phyloP scores from a whole-genome alignment of 2,329 filamentous ascomycete species.

The Pyrenophora graminea region DNA sequence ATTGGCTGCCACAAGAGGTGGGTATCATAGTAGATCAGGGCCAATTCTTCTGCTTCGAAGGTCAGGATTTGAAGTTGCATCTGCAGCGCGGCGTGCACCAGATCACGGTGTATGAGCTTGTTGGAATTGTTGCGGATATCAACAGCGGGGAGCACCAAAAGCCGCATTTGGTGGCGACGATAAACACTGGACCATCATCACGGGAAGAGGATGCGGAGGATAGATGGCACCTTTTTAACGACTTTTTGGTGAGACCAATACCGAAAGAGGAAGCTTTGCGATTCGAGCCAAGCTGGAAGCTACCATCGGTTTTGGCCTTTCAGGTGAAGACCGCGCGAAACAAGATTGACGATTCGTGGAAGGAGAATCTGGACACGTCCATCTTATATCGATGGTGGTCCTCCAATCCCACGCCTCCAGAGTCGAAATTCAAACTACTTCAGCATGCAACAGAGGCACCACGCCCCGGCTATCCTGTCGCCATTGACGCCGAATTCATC shows the following conservation, averaged over 20 bases:
- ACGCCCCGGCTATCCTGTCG: slow-evolving; percentile 73
- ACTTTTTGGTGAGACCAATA: slow-evolving; percentile 86
- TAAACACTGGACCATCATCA: slow-evolving; percentile 77
- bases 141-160: slow-evolving; percentile 84
- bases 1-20: slow-evolving; percentile 92
- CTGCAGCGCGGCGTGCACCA: slow-evolving; percentile 78
- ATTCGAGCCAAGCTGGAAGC: slow-evolving; percentile 91
- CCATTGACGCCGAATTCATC: slow-evolving; percentile 96
- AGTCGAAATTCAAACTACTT: slow-evolving; percentile 65
- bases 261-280: slow-evolving; percentile 81
- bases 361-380: slow-evolving; percentile 78
- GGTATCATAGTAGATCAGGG: slow-evolving; percentile 87
- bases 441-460: slow-evolving; percentile 66
- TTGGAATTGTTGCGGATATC: slow-evolving; percentile 88
- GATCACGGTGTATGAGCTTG: slow-evolving; percentile 86
- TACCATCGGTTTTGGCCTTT: slow-evolving; percentile 84
- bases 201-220: slow-evolving; percentile 62
- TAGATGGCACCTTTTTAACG: slow-evolving; percentile 96
- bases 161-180: slow-evolving; percentile 85
- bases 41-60: slow-evolving; percentile 95
- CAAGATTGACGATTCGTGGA: slow-evolving; percentile 84
- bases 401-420: slow-evolving; percentile 45
- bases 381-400: slow-evolving; percentile 78
- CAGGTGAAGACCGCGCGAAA: slow-evolving; percentile 83
- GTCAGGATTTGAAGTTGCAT: slow-evolving; percentile 81